Conservation (phyloP, 257 asterid genomes). For the Orobanche coerulescens region DNA sequence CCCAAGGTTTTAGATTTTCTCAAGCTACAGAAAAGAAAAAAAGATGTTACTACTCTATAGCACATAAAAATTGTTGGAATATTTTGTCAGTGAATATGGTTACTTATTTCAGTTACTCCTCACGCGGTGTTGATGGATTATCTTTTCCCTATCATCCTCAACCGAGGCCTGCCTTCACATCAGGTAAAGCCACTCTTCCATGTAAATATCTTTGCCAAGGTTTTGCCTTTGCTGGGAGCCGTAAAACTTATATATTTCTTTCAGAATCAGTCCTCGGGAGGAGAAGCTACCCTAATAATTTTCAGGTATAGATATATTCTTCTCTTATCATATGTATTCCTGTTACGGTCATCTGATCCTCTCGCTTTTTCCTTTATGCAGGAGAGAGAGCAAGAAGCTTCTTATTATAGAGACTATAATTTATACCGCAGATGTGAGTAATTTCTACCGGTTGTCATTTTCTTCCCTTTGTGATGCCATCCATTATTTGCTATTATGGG, state of each 20-base stretch:
- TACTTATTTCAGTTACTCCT: conserved; percentile 28
- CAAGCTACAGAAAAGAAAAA: conserved; percentile 4
- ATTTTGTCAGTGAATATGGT: neutral
- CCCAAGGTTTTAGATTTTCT: conserved; percentile 33
- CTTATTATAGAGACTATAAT: conserved; percentile 26
- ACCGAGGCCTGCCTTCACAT: conserved; percentile 16
- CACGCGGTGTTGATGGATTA: conserved; percentile 16
- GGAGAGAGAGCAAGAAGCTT: conserved; percentile 36
- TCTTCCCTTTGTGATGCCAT: too few species aligned
- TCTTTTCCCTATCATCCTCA: conserved; percentile 24
- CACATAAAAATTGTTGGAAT: neutral
- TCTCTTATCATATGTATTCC: neutral
- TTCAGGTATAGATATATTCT: conserved; percentile 26
- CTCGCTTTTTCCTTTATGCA: conserved; percentile 19
- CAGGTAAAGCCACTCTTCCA: conserved; percentile 25
- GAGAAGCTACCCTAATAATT: conserved; percentile 21
- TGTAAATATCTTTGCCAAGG: neutral
- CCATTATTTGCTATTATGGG: too few species aligned
- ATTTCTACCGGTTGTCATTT: too few species aligned
- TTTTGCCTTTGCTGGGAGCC: neutral
- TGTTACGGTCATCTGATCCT: neutral
- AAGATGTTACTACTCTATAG: conserved; percentile 4
- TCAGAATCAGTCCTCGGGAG: conserved; percentile 29
- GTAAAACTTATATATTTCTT: neutral
- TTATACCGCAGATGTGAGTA: conserved; percentile 37